These are phyloP conservation scores for Aspergillus phoenicis DNA, from an alignment of 2,329 filamentous ascomycete genomes.

Conservation along the genomic window DNA sequence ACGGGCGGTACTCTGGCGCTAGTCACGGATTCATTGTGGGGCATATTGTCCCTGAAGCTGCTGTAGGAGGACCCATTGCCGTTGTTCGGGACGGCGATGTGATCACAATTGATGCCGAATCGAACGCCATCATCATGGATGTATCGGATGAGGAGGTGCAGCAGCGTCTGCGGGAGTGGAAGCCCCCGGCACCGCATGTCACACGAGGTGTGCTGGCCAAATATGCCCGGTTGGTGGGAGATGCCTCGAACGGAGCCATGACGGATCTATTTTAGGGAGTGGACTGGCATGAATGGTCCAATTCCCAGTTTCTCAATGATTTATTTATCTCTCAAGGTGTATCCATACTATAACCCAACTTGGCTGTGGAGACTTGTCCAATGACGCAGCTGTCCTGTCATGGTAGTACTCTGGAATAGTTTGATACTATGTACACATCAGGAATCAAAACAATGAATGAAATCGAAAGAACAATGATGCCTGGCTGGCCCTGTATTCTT, in stretches of 20 bases:
- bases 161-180: slow-evolving; percentile 67
- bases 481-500: too few relatives aligned
- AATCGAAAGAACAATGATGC: too few relatives aligned
- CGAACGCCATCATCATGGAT: slow-evolving; percentile 71
- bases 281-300: background rate
- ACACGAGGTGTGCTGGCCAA: slow-evolving; percentile 85
- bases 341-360: background rate
- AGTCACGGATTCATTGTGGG: slow-evolving; percentile 93
- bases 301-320: too few relatives aligned
- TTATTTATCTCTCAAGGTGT: background rate
- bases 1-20: slow-evolving; percentile 86
- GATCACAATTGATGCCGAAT: slow-evolving; percentile 83
- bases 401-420: background rate
- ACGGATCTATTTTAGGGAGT: slow-evolving; percentile 69
- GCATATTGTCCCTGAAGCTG: slow-evolving; percentile 88
- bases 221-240: slow-evolving; percentile 83
- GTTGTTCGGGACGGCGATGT: slow-evolving; percentile 77
- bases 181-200: slow-evolving; percentile 69
- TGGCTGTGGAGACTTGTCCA: background rate
- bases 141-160: slow-evolving; percentile 72
- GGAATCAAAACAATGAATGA: background rate
- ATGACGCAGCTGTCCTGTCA: slow-evolving; percentile 1
- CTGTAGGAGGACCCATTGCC: slow-evolving; percentile 83
- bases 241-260: slow-evolving; percentile 88
- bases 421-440: background rate